Base-by-base conservation (phyloP, 768 basidiomycete genomes). In the Psilocybe cubensis region DNA sequence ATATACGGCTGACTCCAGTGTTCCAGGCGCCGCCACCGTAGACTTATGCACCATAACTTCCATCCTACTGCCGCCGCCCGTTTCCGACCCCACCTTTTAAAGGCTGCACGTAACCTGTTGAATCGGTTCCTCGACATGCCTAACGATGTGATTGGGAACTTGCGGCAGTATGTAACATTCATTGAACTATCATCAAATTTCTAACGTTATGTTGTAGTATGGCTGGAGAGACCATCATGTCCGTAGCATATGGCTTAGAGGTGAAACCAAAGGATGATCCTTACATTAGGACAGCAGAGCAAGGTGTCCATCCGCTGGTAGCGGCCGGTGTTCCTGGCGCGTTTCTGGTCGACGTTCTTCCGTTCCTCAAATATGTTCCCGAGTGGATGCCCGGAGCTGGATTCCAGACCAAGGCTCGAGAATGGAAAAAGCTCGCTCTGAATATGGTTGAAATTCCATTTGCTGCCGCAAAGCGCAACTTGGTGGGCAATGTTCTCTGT, bases 301-400 rank as follows among this genome's bases (percentile, higher is more conserved):
- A 73, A 9, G 76, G 78, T 2, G 60, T 77, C 12, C 60, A 73
- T 12, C 66, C 68, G 4, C 59, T 78, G 28, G 64, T 65, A 10
- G 60, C 65, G 21, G 78, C 79, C 2, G 68, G 67, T 0, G 64
- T 74, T 23, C 76, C 76, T 2, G 81, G 79, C n/a, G 58, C 71
- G 20, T 82, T 74, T 54, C 68, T 82, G 3, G 80, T 85, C 2
- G 82, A 83, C 51, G 44, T 63, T 2, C 25, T 79, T 1, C 76
- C 76, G 0, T 41, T 68, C 18, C 64, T 78, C 40, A 74, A 74
- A 61, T 67, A 81, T 58, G 63, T 88, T 1, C 87, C 87, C 0
- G 61, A 66, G 42, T 88, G 84, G 85, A 66, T 83, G 33, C 87
- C 87, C 0, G 87, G 86, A 9, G 80, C 84, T 0, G 76, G 76